Conservation (phyloP, 2,329 filamentous ascomycete species). For the Pseudogymnoascus sp. region DNA sequence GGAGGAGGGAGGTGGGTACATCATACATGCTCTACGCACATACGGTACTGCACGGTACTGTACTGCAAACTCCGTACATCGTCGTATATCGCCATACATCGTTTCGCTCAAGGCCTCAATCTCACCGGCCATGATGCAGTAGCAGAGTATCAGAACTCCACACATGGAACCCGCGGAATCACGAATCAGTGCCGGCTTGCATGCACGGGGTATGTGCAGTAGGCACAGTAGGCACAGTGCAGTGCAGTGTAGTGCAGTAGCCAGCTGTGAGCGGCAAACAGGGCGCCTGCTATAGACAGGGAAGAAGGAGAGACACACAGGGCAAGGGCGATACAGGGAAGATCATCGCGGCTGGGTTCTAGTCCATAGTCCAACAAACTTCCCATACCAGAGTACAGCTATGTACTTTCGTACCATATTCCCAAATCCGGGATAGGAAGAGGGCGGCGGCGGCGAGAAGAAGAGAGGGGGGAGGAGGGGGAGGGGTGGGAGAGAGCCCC, state of each 20-base stretch:
- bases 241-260: background rate
- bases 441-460: background rate
- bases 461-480: background rate
- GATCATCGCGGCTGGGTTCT: background rate
- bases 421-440: slow-evolving; percentile 2
- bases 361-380: background rate
- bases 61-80: background rate
- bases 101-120: background rate
- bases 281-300: slow-evolving; percentile 1
- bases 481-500: background rate
- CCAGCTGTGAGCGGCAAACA: background rate
- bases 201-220: background rate
- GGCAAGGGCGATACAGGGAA: background rate
- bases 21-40: background rate
- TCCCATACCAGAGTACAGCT: background rate
- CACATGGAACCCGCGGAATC: slow-evolving; percentile 2
- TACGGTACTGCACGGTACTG: background rate
- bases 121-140: slow-evolving; percentile 6
- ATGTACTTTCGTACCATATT: background rate
- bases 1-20: background rate
- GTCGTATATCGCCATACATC: background rate
- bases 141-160: slow-evolving; percentile 1
- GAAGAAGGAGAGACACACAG: background rate
- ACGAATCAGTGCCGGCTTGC: slow-evolving; percentile 3
- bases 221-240: background rate